Base-by-base conservation (phyloP, 2,329 filamentous ascomycete genomes). In the Hypoxylon sp. region DNA sequence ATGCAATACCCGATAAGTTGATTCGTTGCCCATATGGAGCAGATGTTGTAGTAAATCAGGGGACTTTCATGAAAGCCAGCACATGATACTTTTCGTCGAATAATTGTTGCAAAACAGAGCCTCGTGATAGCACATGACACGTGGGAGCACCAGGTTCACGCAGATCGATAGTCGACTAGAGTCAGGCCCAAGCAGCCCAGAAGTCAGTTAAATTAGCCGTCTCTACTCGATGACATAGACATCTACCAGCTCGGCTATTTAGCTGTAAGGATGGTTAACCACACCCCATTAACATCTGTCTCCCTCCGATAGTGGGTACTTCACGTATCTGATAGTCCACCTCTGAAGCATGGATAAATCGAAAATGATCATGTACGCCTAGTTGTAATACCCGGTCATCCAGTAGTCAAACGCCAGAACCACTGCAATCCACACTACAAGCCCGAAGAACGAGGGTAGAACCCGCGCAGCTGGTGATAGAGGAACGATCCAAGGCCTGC, bases 381-480 rank as follows among this genome's bases (percentile, higher is more conserved):
- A 63, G 41, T 41, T 49, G 53, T 61, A 67, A 47, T 65, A 60
- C 24, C 64, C 65, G 48, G 69, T 68, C 58, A 63, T 56, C 67
- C 63, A 66, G 54, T 67, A 68, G 58, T 71, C 69, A 45, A 68
- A 63, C 29, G 66, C 24, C 27, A 71, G 50, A 50, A 67, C 59
- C 7, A 62, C 37, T 10, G 52, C 37, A 15, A 71, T 37, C 67
- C 67, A 70, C 35, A 70, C 38, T 35, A 70, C 68, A 3, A 71
- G 48, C 8, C 68, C 68, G 18, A 63, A 58, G 38, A 67, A 70
- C 6, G 67, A 70, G 0, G 63, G 47, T 23, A 23, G 17, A 26
- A 56, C 47, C 7, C 55, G 60, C 24, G 58, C 43, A 4, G 57
- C 59, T 20, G 37, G 27, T 2, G 68, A 67, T 27, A 58, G 54